Conservation (phyloP, 164 flowering plant species). For the Chimonanthus salicifolius region DNA sequence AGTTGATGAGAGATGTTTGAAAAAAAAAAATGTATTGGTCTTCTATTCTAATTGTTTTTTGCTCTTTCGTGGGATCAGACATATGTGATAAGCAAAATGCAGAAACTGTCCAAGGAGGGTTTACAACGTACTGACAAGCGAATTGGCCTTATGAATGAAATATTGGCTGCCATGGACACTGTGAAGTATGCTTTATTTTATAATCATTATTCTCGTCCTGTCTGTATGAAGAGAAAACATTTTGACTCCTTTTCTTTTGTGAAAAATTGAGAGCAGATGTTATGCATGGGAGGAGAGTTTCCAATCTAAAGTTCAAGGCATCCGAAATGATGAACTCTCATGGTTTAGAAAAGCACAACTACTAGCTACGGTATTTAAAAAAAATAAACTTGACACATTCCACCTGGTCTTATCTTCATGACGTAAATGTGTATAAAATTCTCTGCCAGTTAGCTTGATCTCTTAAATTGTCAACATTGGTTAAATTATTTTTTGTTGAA, state of each 20-base stretch:
- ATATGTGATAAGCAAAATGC: conserved; percentile 77
- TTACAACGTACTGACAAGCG: conserved; percentile 95
- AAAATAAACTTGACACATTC: background rate
- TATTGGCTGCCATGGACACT: conserved; percentile 98
- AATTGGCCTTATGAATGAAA: conserved; percentile 97
- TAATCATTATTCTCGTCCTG: background rate
- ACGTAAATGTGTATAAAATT: background rate
- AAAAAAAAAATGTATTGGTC: background rate
- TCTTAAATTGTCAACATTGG: background rate
- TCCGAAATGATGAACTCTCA: conserved; percentile 76
- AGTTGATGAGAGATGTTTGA: background rate
- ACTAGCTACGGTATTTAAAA: conserved; percentile 64
- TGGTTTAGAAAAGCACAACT: conserved; percentile 85
- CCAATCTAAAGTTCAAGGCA: conserved; percentile 64
- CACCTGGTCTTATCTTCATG: background rate
- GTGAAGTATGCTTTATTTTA: conserved; percentile 63
- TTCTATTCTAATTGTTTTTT: background rate
- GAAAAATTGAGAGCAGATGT: conserved; percentile 46
- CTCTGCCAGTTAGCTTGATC: background rate
- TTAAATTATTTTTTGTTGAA: background rate
- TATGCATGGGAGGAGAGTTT: conserved; percentile 99
- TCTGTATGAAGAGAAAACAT: background rate
- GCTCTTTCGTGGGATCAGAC: conserved; percentile 43
- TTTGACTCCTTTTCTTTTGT: conserved; percentile 7
- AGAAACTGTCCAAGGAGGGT: conserved; percentile 83